Evolutionary conservation across 1,139 yeast genomes (phyloP).

Genomic region (Lodderomyces theae): DNA sequence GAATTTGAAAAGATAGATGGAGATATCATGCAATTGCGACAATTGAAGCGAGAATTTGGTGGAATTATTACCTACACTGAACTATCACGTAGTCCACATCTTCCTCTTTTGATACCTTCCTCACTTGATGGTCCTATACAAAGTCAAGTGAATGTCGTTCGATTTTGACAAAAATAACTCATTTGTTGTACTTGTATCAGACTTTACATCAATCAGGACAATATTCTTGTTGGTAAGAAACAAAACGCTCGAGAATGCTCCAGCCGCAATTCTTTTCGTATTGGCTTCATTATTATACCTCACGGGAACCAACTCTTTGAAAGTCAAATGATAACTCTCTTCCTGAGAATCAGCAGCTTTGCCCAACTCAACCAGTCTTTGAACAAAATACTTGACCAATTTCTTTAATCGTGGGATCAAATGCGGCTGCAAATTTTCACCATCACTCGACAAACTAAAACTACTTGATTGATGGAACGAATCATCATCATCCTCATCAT

Average conservation of each 20-base stretch:
- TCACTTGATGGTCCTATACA: too few relatives aligned
- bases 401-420: slow-evolving; percentile 6
- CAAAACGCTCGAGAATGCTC: slow-evolving; percentile 38
- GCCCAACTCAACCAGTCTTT: slow-evolving; percentile 6
- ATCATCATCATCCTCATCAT: slow-evolving; percentile 1
- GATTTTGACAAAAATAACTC: neutral
- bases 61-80: too few relatives aligned
- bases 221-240: slow-evolving; percentile 29
- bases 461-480: neutral
- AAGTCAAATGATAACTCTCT: slow-evolving; percentile 11
- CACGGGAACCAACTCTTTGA: slow-evolving; percentile 19
- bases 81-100: too few relatives aligned
- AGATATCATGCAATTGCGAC: neutral
- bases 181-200: neutral
- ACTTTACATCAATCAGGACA: neutral
- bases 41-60: neutral
- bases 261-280: slow-evolving; percentile 30
- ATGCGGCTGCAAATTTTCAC: neutral
- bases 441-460: neutral
- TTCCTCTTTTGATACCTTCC: too few relatives aligned
- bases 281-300: slow-evolving; percentile 15
- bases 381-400: slow-evolving; percentile 9
- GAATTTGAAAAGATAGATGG: neutral
- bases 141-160: neutral
- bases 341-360: neutral